Evolutionary conservation across 1,139 yeast species (phyloP), one percentile per base, ranked within the genome.

Genomic region (Pichia sp.): DNA sequence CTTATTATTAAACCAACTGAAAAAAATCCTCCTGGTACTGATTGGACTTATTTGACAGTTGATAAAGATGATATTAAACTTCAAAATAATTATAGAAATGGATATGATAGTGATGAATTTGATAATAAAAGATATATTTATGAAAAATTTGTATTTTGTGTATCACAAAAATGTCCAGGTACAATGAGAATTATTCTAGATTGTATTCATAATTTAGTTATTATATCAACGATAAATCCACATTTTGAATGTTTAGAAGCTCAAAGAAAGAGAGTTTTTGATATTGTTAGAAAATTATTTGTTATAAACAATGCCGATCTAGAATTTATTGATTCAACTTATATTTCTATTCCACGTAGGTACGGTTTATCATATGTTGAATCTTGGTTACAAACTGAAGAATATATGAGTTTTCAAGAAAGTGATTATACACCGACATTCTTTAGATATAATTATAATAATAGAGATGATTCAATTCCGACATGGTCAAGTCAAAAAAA

Each of bases 341-440:
- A 50, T 39, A 11, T 40, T 3, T 39, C 48, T 10, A 45, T 50
- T 25, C 54, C 53, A 5, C 39, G 54, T n/a, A 40, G 53, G 25
- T 52, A 45, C 39, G 56, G 55, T 7, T 26, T 48, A 10, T 38
- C 54, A 2, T 52, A 38, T 49, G 45, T 48, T 34, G 54, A 53
- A 37, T 40, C 52, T 4, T 53, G 46, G 45, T 25, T 46, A 2
- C 18, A 27, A 28, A 32, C 36, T 9, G 48, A 42, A 5, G 52
- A 49, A 32, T 34, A 30, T 18, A 30, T 33, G 26, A 27, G 7
- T 3, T 32, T 37, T 10, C n/a, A 34, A 11, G n/a, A 11, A 10
- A n/a, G 27, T 27, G 54, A 42, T 5, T 37, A 30, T 11, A 46
- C 42, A 2, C 53, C 53, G 3, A 32, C 44, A 2, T 44, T 44